These are phyloP conservation scores for Sordariomycetes sp. DNA, from an alignment of 2,329 filamentous ascomycete genomes.

Conservation along the genomic window DNA sequence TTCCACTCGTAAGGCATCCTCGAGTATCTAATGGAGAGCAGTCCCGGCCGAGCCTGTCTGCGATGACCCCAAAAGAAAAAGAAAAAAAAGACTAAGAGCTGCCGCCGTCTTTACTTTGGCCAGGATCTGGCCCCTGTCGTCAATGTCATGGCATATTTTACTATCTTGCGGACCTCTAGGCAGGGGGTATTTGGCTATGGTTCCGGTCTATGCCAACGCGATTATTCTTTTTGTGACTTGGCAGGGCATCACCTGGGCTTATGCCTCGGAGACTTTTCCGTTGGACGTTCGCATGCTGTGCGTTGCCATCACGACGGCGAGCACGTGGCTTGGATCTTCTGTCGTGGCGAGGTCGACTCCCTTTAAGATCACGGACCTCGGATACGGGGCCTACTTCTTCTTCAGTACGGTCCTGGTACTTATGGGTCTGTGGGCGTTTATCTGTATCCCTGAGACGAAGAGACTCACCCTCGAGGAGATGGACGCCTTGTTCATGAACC, in stretches of 20 bases:
- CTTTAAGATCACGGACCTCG: constrained; percentile 29
- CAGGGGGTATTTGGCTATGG: constrained; percentile 35
- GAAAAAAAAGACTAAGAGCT: too few relatives aligned
- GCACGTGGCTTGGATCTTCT: constrained; percentile 28
- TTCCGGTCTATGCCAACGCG: constrained; percentile 32
- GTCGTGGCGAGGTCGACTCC: constrained; percentile 28
- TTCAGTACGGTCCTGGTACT: constrained; percentile 35
- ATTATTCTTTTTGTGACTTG: constrained; percentile 27
- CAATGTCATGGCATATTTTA: too few relatives aligned
- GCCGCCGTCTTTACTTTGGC: too few relatives aligned
- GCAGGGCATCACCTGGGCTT: constrained; percentile 33
- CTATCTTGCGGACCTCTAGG: too few relatives aligned
- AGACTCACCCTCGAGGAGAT: constrained; percentile 39
- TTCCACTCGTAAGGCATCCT: too few relatives aligned
- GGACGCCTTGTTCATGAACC: constrained; percentile 22
- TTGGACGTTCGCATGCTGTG: constrained; percentile 24
- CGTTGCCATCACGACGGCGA: constrained; percentile 22
- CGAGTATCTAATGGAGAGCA: too few relatives aligned
- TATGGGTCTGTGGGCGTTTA: constrained; percentile 35
- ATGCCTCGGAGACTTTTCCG: constrained; percentile 37
- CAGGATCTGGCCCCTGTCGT: too few relatives aligned
- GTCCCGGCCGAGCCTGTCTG: too few relatives aligned
- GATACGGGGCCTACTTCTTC: constrained; percentile 44
- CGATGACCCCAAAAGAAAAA: too few relatives aligned
- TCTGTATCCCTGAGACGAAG: constrained; percentile 44